phyloP scores from a whole-genome alignment of 306 rosid genomes.

The Cucurbita pepo region DNA sequence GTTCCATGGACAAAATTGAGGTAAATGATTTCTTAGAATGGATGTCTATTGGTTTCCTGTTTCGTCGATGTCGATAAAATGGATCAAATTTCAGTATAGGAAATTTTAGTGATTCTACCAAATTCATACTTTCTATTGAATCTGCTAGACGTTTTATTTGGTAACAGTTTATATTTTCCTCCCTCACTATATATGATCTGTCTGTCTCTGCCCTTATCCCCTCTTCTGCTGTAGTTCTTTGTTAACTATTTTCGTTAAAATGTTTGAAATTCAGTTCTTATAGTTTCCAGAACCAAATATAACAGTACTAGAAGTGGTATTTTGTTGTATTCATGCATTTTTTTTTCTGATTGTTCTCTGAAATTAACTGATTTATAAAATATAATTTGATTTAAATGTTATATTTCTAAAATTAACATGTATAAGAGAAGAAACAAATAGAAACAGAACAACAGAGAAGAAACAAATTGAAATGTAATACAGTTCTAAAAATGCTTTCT shows the following conservation, averaged over 20 bases:
- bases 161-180: neutral
- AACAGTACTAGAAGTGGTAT: neutral
- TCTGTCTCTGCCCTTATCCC: neutral
- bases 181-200: neutral
- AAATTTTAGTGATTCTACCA: neutral
- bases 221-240: neutral
- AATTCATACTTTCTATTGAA: neutral
- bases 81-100: neutral
- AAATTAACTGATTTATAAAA: neutral
- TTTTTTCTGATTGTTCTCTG: neutral
- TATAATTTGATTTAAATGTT: neutral
- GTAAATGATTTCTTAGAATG: conserved; percentile 14
- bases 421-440: neutral
- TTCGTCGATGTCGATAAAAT: neutral
- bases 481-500: neutral
- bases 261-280: neutral
- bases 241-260: neutral
- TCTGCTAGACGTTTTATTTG: neutral
- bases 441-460: neutral
- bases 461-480: neutral
- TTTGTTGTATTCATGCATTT: neutral
- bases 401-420: neutral
- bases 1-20: conserved; percentile 97
- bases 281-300: neutral
- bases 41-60: neutral